Evolutionary conservation across 1,139 yeast genomes (phyloP).

Genomic region (Yamadazyma jaroonii): DNA sequence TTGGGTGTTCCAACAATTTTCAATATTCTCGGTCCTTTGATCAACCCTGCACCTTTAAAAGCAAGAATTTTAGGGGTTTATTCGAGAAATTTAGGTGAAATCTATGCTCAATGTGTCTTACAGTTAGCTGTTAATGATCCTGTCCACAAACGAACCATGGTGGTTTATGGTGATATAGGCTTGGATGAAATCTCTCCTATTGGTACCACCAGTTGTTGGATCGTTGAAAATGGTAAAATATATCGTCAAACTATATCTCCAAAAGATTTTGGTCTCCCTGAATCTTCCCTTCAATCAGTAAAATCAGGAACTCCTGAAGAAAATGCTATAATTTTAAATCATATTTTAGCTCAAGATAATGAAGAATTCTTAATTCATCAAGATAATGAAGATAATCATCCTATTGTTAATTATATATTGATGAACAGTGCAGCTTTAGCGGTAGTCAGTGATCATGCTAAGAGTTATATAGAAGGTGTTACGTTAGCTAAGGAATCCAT

Average conservation of each 20-base stretch:
- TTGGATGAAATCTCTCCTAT: slow-evolving; percentile 91
- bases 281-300: slow-evolving; percentile 65
- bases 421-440: slow-evolving; percentile 87
- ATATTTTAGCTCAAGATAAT: slow-evolving; percentile 55
- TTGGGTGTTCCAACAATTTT: slow-evolving; percentile 91
- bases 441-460: slow-evolving; percentile 67
- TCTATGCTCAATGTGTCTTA: slow-evolving; percentile 79
- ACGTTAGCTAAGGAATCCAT: slow-evolving; percentile 68
- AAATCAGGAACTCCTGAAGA: slow-evolving; percentile 83
- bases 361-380: slow-evolving; percentile 34
- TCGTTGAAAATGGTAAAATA: slow-evolving; percentile 49
- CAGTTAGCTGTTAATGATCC: slow-evolving; percentile 45
- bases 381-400: slow-evolving; percentile 37
- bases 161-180: slow-evolving; percentile 90
- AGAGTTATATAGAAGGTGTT: slow-evolving; percentile 76
- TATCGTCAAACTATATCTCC: slow-evolving; percentile 47
- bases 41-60: slow-evolving; percentile 84
- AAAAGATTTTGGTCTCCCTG: slow-evolving; percentile 74
- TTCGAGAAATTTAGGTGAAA: slow-evolving; percentile 71
- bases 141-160: slow-evolving; percentile 60
- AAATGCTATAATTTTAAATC: slow-evolving; percentile 65
- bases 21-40: slow-evolving; percentile 87
- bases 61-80: slow-evolving; percentile 90
- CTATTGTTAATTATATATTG: slow-evolving; percentile 82
- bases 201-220: slow-evolving; percentile 81